phyloP scores from a whole-genome alignment of 2,329 filamentous ascomycete species.

The Cryphonectria nitschkei region DNA sequence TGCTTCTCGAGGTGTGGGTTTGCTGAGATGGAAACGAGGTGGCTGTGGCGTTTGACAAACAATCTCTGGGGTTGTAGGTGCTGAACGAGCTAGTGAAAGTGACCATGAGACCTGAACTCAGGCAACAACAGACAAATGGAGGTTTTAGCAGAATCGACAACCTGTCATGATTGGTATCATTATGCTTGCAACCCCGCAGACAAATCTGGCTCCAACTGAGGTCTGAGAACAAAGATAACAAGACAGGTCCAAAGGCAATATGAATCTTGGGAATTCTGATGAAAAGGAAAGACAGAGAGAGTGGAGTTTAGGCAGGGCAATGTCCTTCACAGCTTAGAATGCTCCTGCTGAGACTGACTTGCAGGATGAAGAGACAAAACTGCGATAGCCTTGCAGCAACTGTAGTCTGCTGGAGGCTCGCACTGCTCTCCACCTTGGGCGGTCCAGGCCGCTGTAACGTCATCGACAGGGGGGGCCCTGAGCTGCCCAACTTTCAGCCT shows the following conservation, averaged over 20 bases:
- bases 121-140: neutral
- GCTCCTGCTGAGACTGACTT: neutral
- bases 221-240: neutral
- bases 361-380: neutral
- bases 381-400: conserved; percentile 1
- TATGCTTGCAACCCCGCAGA: neutral
- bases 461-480: conserved; percentile 13
- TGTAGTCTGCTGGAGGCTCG: neutral
- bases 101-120: neutral
- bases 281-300: neutral
- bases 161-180: conserved; percentile 1
- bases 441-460: conserved; percentile 12
- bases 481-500: conserved; percentile 14
- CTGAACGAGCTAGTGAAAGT: neutral
- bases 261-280: neutral
- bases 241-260: neutral
- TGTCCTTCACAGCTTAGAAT: neutral
- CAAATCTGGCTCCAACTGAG: neutral
- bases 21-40: neutral
- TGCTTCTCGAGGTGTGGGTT: too few relatives aligned
- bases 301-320: neutral
- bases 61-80: neutral
- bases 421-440: neutral
- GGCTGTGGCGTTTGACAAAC: neutral
- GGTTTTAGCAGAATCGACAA: neutral